Evolutionary conservation across 2,329 filamentous ascomycete genomes (phyloP).

Genomic region (Hymenoscyphus infarciens): DNA sequence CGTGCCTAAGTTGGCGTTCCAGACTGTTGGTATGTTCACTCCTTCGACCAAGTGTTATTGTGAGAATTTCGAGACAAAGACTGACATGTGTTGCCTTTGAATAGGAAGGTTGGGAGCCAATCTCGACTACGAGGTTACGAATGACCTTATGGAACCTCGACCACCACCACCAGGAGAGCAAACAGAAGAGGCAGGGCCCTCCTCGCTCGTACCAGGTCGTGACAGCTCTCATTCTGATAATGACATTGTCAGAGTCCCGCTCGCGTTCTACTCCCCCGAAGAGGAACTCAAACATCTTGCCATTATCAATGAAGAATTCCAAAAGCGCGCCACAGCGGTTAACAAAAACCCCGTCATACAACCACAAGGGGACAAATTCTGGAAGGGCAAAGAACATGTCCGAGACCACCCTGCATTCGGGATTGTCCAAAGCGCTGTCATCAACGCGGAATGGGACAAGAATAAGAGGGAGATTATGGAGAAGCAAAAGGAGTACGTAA

Average conservation of each 20-base stretch:
- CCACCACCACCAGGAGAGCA: not conserved
- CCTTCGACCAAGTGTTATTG: too few species aligned
- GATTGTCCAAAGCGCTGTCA: not conserved
- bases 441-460: not conserved
- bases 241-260: not conserved
- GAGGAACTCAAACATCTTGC: constrained; percentile 1
- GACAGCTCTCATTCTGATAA: not conserved
- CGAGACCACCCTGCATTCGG: not conserved
- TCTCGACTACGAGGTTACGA: not conserved
- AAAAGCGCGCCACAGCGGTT: not conserved
- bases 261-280: not conserved
- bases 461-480: too few species aligned
- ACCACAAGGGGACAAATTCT: not conserved
- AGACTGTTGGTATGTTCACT: constrained; percentile 5
- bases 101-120: not conserved
- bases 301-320: not conserved
- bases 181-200: not conserved
- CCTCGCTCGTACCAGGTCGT: not conserved
- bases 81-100: not conserved
- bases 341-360: not conserved
- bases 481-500: too few species aligned
- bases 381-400: not conserved
- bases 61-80: not conserved
- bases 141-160: not conserved
- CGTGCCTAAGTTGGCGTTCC: not conserved